Evolutionary conservation across 306 rosid species (phyloP), one percentile per base, ranked within the genome.

Genomic region (Fragaria nilgerrensis): DNA sequence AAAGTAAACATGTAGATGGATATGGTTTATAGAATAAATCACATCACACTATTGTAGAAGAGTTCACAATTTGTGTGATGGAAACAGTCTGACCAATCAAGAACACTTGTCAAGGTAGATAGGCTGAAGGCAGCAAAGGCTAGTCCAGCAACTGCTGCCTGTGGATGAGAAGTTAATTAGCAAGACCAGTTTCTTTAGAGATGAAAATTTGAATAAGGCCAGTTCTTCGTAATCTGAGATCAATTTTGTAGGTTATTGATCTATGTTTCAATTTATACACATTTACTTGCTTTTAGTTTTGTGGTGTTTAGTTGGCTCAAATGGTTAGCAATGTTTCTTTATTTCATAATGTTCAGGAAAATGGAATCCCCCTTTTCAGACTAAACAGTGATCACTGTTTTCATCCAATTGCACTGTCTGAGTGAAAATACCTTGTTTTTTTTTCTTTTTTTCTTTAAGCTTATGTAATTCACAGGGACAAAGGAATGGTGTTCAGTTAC

Each of bases 1-100:
- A 68, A 84, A 78, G 76, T 78, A 74, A 88, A 74, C 37, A 13
- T 63, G n/a, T 80, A 82, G 86, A 82, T 77, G 61, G 80, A 73
- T 67, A 43, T 61, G 76, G 47, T 56, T 78, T 52, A 61, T 61
- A 62, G 65, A 65, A 81, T 75, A 68, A 82, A 79, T 66, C 75
- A 29, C 41, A 64, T 64, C 37, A 62, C 41, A 64, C 36, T 25
- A 52, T 65, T 43, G 59, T 27, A n/a, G 22, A 44, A 76, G 83
- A 65, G 83, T 12, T 55, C 64, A 22, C 52, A 66, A 55, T 66
- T 62, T 78, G n/a, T 23, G 67, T 13, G 39, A 75, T 77, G 70
- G 65, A 62, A 48, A 48, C 70, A 63, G 79, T 56, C 55, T 45
- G 45, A 45, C 50, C 80, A 58, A 39, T 52, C 66, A 50, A 69